These are phyloP conservation scores for Cutaneotrichosporon spelunceum DNA, from an alignment of 1,284 basidiomycete genomes.

Conservation along the genomic window DNA sequence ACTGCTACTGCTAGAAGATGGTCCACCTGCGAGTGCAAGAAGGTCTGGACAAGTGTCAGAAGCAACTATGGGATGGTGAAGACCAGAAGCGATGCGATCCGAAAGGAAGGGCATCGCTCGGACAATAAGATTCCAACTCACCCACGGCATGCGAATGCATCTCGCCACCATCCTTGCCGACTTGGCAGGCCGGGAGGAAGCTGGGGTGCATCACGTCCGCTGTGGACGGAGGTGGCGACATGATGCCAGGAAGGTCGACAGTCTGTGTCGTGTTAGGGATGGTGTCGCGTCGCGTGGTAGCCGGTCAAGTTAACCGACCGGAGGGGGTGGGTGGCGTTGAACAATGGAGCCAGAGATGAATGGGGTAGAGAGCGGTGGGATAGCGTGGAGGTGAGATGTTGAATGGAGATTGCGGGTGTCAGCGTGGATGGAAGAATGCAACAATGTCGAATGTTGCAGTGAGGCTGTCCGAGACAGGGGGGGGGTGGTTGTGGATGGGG, in stretches of 20 bases:
- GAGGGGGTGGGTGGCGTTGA: neutral
- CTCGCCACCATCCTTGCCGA: slow-evolving; percentile 38
- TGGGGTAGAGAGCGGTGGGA: neutral
- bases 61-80: neutral
- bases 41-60: slow-evolving; percentile 31
- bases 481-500: too few relatives aligned
- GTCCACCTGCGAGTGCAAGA: slow-evolving; percentile 32
- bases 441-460: too few relatives aligned
- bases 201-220: slow-evolving; percentile 42
- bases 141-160: slow-evolving; percentile 50
- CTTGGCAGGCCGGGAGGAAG: slow-evolving; percentile 46
- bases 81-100: neutral
- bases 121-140: slow-evolving; percentile 26
- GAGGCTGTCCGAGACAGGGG: too few relatives aligned
- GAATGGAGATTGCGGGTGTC: neutral
- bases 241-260: slow-evolving; percentile 9
- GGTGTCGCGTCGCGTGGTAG: slow-evolving; percentile 9
- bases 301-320: neutral
- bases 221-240: slow-evolving; percentile 20
- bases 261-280: slow-evolving; percentile 12
- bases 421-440: neutral
- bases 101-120: neutral
- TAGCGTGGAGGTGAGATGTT: neutral
- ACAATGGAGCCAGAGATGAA: neutral
- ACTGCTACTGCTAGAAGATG: slow-evolving; percentile 2